phyloP scores from a whole-genome alignment of 2,329 filamentous ascomycete genomes.

The Dryadomyces quercivorus region DNA sequence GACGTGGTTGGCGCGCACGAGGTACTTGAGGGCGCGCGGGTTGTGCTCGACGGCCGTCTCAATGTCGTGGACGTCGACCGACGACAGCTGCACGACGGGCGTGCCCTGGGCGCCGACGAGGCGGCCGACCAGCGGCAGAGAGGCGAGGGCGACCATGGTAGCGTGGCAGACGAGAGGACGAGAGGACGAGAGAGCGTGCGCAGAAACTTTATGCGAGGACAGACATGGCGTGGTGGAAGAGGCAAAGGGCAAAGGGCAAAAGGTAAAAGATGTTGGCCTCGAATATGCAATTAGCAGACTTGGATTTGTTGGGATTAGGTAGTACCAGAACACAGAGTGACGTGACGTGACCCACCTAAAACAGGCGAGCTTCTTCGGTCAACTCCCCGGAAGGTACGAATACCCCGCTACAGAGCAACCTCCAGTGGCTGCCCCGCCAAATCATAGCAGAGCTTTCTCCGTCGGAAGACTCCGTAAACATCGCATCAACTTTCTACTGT shows the following conservation, averaged over 20 bases:
- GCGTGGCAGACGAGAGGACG: background rate
- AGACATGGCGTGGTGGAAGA: background rate
- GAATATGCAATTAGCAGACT: background rate
- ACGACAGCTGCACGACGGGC: conserved; percentile 42
- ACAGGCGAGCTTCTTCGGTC: no score
- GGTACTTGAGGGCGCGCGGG: conserved; percentile 74
- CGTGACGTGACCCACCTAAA: background rate
- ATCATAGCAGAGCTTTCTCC: background rate
- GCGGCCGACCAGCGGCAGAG: conserved; percentile 18
- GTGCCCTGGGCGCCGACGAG: conserved; percentile 15
- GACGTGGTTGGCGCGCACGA: conserved; percentile 82
- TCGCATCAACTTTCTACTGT: no score
- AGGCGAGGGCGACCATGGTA: conserved; percentile 3
- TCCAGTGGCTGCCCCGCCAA: background rate
- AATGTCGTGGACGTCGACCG: conserved; percentile 64
- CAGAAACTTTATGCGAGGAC: no score
- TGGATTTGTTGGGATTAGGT: background rate
- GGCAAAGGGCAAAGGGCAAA: background rate
- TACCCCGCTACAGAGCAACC: background rate
- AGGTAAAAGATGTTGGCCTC: background rate
- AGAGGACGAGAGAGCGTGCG: no score
- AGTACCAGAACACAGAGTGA: background rate
- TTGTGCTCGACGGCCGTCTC: conserved; percentile 71
- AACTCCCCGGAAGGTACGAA: no score
- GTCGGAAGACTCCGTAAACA: no score